Evolutionary conservation across 306 rosid species (phyloP).

Genomic region (Adenanthera pavonina): DNA sequence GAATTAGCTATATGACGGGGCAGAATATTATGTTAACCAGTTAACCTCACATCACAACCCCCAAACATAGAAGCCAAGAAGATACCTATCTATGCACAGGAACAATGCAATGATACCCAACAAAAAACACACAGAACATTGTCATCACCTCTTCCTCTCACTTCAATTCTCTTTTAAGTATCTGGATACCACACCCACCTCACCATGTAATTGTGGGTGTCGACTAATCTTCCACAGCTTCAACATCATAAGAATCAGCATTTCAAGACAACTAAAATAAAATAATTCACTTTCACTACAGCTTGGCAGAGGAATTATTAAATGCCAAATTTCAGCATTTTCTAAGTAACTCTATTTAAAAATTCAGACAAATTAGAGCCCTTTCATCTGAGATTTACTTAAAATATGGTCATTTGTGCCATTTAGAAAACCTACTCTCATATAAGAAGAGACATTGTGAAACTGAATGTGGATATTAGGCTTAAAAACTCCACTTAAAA

Average conservation of each 20-base stretch:
- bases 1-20: slow-evolving; percentile 22
- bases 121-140: neutral
- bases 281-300: neutral
- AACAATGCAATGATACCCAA: slow-evolving; percentile 21
- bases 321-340: neutral
- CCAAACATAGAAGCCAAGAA: slow-evolving; percentile 21
- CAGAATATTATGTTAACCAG: slow-evolving; percentile 16
- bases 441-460: neutral
- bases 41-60: slow-evolving; percentile 10
- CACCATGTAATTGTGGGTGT: neutral
- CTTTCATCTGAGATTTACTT: slow-evolving; percentile 11
- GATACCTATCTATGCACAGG: slow-evolving; percentile 9
- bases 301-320: neutral
- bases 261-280: neutral
- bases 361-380: neutral
- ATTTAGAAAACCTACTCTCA: neutral
- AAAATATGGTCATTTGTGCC: slow-evolving; percentile 4
- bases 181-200: slow-evolving; percentile 9
- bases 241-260: neutral
- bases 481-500: neutral
- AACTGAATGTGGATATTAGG: neutral
- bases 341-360: neutral
- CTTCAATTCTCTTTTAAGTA: neutral
- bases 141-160: neutral
- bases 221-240: neutral